Evolutionary conservation across 2,329 filamentous ascomycete genomes (phyloP), one percentile per base, ranked within the genome.

Genomic region (Cladobotryum mycophilum): DNA sequence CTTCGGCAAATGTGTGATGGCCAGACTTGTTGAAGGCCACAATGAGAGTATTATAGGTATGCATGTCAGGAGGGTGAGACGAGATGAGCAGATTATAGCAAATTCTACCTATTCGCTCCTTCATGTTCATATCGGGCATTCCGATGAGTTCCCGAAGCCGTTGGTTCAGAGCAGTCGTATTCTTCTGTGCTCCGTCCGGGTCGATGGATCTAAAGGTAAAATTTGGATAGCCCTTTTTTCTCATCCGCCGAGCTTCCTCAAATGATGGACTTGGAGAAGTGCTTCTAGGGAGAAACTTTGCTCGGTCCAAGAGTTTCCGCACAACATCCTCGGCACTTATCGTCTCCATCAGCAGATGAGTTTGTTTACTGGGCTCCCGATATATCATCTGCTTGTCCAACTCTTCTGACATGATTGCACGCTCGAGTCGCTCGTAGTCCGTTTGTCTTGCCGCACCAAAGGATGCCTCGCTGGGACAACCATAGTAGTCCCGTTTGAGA

Each of bases 21-120:
- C 74, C 70, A 5, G 76, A 62, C 33, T 73, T 70, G 47, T 78
- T 74, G 46, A 92, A 82, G n/a, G 80, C 79, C n/a, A 79, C 64
- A 3, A 92, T 76, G 22, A 93, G 73, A 12, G 77, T 76, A 61
- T 90, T 90, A 69, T 84, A 89, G 3, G 84, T 89, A 56, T 82
- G 74, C 35, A 87, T 76, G 54, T 80, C 80, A 0, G 87, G 85
- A 0, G 82, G 78, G 15, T 79, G 71, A 2, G 75, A 64, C 2
- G 80, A 82, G 3, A 81, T 70, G 14, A 89, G 73, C 3, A 93
- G 69, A 60, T 88, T 89, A 66, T 84, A 84, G 64, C 78, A 81
- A 47, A 82, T 70, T 37, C 63, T 62, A 38, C 66, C 68, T 25
- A 71, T 60, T 49, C 58, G 66, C 47, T 71, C 67, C 47, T 64